These are phyloP conservation scores for Moniliella sp. DNA, from an alignment of 1,284 basidiomycete species.

Conservation along the genomic window DNA sequence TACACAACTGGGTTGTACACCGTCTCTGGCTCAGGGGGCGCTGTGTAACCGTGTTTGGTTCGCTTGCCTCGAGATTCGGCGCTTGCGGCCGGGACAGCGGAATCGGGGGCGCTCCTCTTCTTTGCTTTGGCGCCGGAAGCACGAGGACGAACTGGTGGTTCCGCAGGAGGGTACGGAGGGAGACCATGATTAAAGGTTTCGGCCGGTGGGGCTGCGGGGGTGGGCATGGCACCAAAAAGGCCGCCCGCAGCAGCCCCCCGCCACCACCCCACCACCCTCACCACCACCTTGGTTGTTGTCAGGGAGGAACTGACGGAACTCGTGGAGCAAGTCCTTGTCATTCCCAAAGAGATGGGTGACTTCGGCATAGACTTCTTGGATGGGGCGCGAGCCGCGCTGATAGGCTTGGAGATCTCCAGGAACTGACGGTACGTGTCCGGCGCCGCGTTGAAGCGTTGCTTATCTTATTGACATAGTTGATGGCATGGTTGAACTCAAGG, in stretches of 20 bases:
- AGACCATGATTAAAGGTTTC: no score
- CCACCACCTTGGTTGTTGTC: no score
- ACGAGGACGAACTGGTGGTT: no score
- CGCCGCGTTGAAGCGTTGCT: conserved; percentile 71
- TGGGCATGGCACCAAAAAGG: conserved; percentile 33
- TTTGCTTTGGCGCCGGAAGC: not conserved
- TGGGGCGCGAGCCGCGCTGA: conserved; percentile 73
- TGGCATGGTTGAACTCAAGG: conserved; percentile 84
- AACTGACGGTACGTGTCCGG: conserved; percentile 93
- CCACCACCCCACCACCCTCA: no score
- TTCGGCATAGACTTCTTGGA: conserved; percentile 76
- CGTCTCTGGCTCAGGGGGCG: no score
- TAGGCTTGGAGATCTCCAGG: conserved; percentile 92
- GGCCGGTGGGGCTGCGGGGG: no score
- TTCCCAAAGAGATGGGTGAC: conserved; percentile 78
- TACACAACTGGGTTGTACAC: not conserved
- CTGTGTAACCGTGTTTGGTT: no score
- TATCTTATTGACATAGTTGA: conserved; percentile 95
- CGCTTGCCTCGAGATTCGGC: no score
- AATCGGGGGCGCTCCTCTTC: not conserved
- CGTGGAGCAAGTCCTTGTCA: conserved; percentile 70
- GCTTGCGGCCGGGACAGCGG: not conserved
- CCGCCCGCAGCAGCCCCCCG: no score
- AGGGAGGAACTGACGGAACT: conserved; percentile 90
- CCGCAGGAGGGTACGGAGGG: no score